Evolutionary conservation across 106 monocot species (phyloP), one percentile per base, ranked within the genome.

Genomic region (Dendrobium chrysotoxum): DNA sequence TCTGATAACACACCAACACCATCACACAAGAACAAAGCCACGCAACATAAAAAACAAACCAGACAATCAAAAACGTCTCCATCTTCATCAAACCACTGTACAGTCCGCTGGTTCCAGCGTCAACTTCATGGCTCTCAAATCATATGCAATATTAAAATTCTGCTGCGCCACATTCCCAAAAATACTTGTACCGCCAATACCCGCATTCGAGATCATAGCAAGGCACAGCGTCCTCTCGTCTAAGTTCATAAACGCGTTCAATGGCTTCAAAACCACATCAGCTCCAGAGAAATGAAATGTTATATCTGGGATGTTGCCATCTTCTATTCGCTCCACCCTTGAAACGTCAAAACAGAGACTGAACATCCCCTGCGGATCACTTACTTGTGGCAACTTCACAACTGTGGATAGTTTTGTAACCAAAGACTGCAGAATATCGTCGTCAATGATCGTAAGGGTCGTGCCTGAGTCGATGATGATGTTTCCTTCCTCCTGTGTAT

Each of bases 131-230:
- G 67, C 72, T n/a, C 11, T 30, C 12, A 90, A 86, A 79, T 90
- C 88, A 65, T 86, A 90, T 11, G 75, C 90, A 6, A 90, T 42
- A 41, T 90, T 77, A 61, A 83, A 80, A 50, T 90, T 77, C 73
- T 86, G 88, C 82, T 90, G 90, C 23, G 90, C 90, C 2, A 90
- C 30, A 80, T 86, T 90, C 0, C 90, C 90, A 12, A 79, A 75
- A 18, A 90, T 80, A 21, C 16, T 11, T 10, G 40, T 0, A 8
- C 15, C 77, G 1, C 17, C 55, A 16, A 26, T 1, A 0, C 42
- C 53, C 1, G 58, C 42, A 17, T 18, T 84, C n/a, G 66, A 53
- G 21, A 81, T 13, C 13, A 88, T 53, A 12, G 46, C 84, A 11
- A 90, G 75, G 80, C 88, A 90, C 12, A 84, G 31, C 15, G 66